Evolutionary conservation across 2,329 filamentous ascomycete species (phyloP).

Genomic region (Trichoderma gracile): DNA sequence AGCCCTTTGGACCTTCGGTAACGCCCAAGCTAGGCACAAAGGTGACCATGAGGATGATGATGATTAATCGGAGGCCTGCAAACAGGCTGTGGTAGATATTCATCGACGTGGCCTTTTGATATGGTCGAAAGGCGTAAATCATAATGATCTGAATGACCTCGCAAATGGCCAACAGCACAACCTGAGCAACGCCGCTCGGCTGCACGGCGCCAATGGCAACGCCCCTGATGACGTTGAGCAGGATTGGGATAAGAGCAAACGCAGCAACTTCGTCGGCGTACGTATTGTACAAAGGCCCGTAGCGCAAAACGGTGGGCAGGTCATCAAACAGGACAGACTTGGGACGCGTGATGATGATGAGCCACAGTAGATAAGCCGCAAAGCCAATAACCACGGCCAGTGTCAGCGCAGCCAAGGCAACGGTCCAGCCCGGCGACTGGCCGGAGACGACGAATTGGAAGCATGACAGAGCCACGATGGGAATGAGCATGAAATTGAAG

Average conservation of each 20-base stretch:
- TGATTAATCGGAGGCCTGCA: conserved; percentile 71
- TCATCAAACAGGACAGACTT: conserved; percentile 91
- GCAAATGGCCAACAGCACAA: conserved; percentile 89
- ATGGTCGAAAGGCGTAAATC: conserved; percentile 85
- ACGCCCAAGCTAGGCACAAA: conserved; percentile 85
- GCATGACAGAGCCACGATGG: conserved; percentile 80
- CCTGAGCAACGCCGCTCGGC: conserved; percentile 86
- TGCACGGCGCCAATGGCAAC: conserved; percentile 92
- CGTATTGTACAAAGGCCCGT: conserved; percentile 95
- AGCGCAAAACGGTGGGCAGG: conserved; percentile 81
- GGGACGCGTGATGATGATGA: conserved; percentile 79
- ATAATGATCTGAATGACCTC: conserved; percentile 89
- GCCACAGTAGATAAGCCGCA: conserved; percentile 73
- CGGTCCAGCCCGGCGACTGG: conserved; percentile 67
- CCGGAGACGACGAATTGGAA: conserved; percentile 83
- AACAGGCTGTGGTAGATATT: conserved; percentile 92
- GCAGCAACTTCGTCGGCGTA: conserved; percentile 91
- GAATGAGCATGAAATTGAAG: conserved; percentile 90
- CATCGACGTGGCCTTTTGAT: conserved; percentile 91
- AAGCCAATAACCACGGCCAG: conserved; percentile 72
- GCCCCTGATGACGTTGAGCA: conserved; percentile 81
- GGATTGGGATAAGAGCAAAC: conserved; percentile 83
- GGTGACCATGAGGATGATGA: conserved; percentile 73
- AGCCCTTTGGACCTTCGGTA: conserved; percentile 77
- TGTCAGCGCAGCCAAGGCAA: conserved; percentile 73